Evolutionary conservation across 2,329 filamentous ascomycete species (phyloP), one percentile per base, ranked within the genome.

Genomic region (Stagonosporopsis chrysanthemi): DNA sequence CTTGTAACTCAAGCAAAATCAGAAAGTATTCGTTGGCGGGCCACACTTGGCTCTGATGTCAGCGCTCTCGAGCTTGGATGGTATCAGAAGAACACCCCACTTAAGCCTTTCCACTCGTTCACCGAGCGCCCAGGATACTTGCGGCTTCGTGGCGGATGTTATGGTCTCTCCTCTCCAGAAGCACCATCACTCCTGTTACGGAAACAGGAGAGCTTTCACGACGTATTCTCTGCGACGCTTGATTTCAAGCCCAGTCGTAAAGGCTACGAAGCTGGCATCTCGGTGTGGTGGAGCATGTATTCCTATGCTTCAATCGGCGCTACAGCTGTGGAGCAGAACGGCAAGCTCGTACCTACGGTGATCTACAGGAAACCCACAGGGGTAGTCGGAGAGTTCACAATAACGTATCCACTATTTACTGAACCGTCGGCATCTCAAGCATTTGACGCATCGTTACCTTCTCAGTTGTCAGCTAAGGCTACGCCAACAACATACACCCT

Each of bases 251-350:
- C 83, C 0, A 72, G 68, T 0, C 74, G 75, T 3, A 40, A 66
- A 4, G 73, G 78, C 1, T 79, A 80, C 2, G 84, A 86, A 71
- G 83, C 84, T 0, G 84, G 84, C 0, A 73, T 81, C 0, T 81
- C 82, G 0, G 66, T 86, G 0, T 86, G 82, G 79, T 84, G 82
- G 81, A 84, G 80, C 42, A 80, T 83, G 39, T 78, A 77, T 58
- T 80, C 79, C 0, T 78, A 79, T 49, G 75, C 71, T 43, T 79
- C 75, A 31, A 73, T 83, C 2, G 81, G 80, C 0, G 70, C 82
- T 14, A 50, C 52, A 9, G 33, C 51, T 1, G 7, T 42, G 6
- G 3, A 46, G 15, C 35, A 41, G 14, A 40, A 50, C 2, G 43
- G 47, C 8, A 24, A 52, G 11, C 35, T 38, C 12, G 40, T 35